These are phyloP conservation scores for Hammondia hammondi DNA, from an alignment of 169 alveolate species.

Conservation along the genomic window DNA sequence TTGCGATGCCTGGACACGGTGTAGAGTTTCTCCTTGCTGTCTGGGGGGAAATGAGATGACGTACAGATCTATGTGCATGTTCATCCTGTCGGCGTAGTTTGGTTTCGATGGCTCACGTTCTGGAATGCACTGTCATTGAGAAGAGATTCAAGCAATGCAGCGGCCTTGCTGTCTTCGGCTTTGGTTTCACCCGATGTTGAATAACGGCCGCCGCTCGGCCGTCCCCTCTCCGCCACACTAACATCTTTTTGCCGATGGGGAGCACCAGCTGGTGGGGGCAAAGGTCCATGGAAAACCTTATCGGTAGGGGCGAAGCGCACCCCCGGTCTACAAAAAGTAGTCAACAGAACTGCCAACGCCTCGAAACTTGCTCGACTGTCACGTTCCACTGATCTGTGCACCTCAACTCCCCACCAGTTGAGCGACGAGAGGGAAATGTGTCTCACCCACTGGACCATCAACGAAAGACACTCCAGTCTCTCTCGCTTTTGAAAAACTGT, in stretches of 20 bases:
- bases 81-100: neutral
- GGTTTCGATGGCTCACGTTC: constrained; percentile 1
- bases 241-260: neutral
- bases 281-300: constrained; percentile 5
- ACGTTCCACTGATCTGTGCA: too few relatives aligned
- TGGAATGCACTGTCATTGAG: neutral
- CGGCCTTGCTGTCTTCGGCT: constrained; percentile 7
- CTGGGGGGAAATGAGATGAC: neutral
- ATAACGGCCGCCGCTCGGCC: neutral
- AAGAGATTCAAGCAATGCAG: constrained; percentile 2
- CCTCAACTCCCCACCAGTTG: too few relatives aligned
- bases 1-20: too few relatives aligned
- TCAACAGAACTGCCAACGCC: neutral
- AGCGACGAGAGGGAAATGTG: too few relatives aligned
- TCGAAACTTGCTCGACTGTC: too few relatives aligned
- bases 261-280: constrained; percentile 7
- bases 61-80: neutral
- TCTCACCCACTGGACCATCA: too few relatives aligned
- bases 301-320: neutral
- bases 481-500: too few relatives aligned
- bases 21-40: neutral
- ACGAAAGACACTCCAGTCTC: too few relatives aligned
- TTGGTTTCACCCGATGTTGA: neutral
- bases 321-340: neutral
- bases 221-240: neutral